These are phyloP conservation scores for Circinella umbellata DNA, from an alignment of 371 early-diverging fungal genomes.

Conservation along the genomic window DNA sequence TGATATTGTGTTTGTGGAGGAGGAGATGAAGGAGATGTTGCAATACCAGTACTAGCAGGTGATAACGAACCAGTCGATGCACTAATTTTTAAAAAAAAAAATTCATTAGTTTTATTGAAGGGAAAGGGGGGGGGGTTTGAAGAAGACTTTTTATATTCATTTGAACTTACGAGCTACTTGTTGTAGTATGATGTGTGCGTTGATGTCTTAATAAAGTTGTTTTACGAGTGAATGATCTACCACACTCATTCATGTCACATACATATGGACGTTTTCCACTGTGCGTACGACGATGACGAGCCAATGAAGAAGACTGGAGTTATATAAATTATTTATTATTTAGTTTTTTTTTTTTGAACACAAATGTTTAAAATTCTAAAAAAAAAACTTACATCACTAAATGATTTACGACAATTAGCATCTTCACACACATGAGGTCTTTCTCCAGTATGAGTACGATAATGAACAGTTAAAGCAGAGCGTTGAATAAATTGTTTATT, in stretches of 20 bases:
- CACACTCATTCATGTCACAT: conserved; percentile 14
- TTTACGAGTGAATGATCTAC: conserved; percentile 24
- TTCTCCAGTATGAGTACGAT: conserved; percentile 82
- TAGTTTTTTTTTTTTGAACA: background rate
- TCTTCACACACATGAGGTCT: conserved; percentile 78
- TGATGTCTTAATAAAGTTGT: conserved; percentile 23
- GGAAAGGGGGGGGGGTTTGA: background rate
- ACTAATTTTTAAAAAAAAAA: no score
- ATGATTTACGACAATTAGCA: conserved; percentile 62
- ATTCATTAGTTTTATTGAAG: background rate
- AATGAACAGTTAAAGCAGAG: conserved; percentile 80
- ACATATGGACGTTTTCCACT: conserved; percentile 30
- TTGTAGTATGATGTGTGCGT: conserved; percentile 10
- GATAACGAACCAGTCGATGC: conserved; percentile 6
- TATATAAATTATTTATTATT: background rate
- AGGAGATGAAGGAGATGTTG: background rate
- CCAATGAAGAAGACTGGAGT: conserved; percentile 27
- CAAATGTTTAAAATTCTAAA: no score
- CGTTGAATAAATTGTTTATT: conserved; percentile 72
- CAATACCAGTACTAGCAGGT: background rate
- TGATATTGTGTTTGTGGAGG: background rate
- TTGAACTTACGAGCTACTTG: background rate
- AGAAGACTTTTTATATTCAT: background rate
- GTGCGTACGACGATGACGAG: conserved; percentile 35
- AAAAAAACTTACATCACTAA: conserved; percentile 31